phyloP scores from a whole-genome alignment of 306 rosid genomes.

The Vigna radiata region DNA sequence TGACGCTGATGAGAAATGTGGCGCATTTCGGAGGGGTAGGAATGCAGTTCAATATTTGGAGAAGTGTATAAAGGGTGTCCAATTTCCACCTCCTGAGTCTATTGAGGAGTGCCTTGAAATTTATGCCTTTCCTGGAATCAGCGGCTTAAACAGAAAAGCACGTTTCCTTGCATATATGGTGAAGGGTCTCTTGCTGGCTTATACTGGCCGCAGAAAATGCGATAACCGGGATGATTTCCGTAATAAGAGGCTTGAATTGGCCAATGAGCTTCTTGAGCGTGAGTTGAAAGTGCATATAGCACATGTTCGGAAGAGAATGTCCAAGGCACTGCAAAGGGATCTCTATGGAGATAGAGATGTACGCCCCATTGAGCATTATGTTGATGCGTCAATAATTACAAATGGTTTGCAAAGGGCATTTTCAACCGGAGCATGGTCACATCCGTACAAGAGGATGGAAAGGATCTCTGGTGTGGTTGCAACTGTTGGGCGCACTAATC shows the following conservation, averaged over 20 bases:
- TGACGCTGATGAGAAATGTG: conserved; percentile 64
- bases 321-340: conserved; percentile 91
- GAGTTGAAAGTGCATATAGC: conserved; percentile 84
- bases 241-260: conserved; percentile 92
- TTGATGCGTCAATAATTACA: conserved; percentile 91
- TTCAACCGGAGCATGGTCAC: conserved; percentile 99
- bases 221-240: conserved; percentile 90
- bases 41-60: conserved; percentile 58
- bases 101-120: conserved; percentile 68
- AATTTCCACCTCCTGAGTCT: conserved; percentile 80
- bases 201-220: conserved; percentile 71
- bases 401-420: conserved; percentile 95
- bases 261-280: conserved; percentile 85
- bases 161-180: conserved; percentile 94
- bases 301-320: conserved; percentile 82
- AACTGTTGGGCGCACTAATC: conserved; percentile 88
- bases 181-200: conserved; percentile 81
- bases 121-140: conserved; percentile 71
- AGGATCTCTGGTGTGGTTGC: conserved; percentile 95
- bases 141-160: conserved; percentile 67
- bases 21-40: conserved; percentile 59
- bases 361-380: conserved; percentile 77
- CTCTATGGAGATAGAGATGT: conserved; percentile 76
- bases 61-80: conserved; percentile 53
- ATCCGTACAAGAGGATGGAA: conserved; percentile 83